Conservation (phyloP, 768 basidiomycete genomes). For the Dentipellis fragilis region DNA sequence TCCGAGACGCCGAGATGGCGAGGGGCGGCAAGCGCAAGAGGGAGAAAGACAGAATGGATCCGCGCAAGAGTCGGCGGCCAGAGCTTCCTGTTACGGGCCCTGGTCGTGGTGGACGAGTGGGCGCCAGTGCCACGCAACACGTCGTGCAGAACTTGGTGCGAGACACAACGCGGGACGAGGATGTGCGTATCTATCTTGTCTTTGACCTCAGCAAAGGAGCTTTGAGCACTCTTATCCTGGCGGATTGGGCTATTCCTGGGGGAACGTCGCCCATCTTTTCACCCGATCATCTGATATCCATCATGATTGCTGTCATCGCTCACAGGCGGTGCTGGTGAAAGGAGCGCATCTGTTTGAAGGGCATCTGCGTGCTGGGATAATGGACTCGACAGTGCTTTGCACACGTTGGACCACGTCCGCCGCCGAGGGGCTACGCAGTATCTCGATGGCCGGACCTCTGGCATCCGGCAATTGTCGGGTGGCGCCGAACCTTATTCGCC, state of each 20-base stretch:
- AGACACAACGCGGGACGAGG: slow-evolving; percentile 85
- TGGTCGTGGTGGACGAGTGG: slow-evolving; percentile 88
- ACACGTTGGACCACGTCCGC: background rate
- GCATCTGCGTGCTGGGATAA: too few species aligned
- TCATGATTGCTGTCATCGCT: background rate
- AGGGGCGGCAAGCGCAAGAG: slow-evolving; percentile 78
- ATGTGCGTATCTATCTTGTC: slow-evolving; percentile 56
- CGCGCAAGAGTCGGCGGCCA: slow-evolving; percentile 85
- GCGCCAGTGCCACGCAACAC: slow-evolving; percentile 94
- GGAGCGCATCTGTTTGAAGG: too few species aligned
- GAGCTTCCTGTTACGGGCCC: slow-evolving; percentile 90
- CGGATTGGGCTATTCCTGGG: slow-evolving; percentile 8
- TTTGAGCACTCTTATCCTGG: slow-evolving; percentile 12
- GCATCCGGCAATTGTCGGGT: background rate
- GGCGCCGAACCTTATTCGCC: background rate
- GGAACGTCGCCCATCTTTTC: background rate
- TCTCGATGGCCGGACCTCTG: background rate
- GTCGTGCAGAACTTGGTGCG: slow-evolving; percentile 91
- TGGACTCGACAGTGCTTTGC: background rate
- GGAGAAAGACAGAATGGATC: slow-evolving; percentile 83
- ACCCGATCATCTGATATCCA: background rate
- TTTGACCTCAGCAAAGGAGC: slow-evolving; percentile 6
- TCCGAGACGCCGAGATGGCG: slow-evolving; percentile 67
- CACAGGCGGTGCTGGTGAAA: background rate
- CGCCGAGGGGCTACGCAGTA: too few species aligned